Evolutionary conservation across 192 early-diverging fungal genomes (phyloP).

Genomic region (Pilobolus umbonatus): DNA sequence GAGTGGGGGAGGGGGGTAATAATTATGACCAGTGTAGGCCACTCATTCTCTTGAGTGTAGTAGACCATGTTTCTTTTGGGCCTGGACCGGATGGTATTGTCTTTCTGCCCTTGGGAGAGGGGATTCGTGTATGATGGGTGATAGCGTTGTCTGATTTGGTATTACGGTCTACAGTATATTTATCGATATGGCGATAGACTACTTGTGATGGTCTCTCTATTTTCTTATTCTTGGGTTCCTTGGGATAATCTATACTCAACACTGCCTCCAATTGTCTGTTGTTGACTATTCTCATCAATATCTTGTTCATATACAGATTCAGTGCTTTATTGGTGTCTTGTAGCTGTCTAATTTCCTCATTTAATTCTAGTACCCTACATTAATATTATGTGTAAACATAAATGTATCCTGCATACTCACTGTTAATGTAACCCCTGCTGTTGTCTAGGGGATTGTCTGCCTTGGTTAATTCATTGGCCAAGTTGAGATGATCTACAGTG

Average conservation of each 20-base stretch:
- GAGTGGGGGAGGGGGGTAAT: too few species aligned
- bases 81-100: not conserved
- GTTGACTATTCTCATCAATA: slow-evolving; percentile 65
- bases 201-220: not conserved
- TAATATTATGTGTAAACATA: not conserved
- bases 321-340: slow-evolving; percentile 64
- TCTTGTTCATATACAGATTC: slow-evolving; percentile 67
- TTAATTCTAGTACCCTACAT: slow-evolving; percentile 26
- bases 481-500: slow-evolving; percentile 8
- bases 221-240: not conserved
- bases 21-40: not conserved
- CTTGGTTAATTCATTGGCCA: slow-evolving; percentile 21
- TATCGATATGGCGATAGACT: too few species aligned
- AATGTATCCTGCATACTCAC: not conserved
- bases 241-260: slow-evolving; percentile 32
- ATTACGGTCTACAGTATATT: too few species aligned
- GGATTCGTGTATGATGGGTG: not conserved
- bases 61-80: slow-evolving; percentile 9
- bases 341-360: slow-evolving; percentile 51
- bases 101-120: not conserved
- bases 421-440: not conserved
- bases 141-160: too few species aligned
- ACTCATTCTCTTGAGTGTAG: slow-evolving; percentile 14
- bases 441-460: slow-evolving; percentile 8
- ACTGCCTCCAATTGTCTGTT: slow-evolving; percentile 41